Evolutionary conservation across 495 filamentous ascomycete species (phyloP), one percentile per base, ranked within the genome.

Genomic region (Podospora bellae-mahoneyi): DNA sequence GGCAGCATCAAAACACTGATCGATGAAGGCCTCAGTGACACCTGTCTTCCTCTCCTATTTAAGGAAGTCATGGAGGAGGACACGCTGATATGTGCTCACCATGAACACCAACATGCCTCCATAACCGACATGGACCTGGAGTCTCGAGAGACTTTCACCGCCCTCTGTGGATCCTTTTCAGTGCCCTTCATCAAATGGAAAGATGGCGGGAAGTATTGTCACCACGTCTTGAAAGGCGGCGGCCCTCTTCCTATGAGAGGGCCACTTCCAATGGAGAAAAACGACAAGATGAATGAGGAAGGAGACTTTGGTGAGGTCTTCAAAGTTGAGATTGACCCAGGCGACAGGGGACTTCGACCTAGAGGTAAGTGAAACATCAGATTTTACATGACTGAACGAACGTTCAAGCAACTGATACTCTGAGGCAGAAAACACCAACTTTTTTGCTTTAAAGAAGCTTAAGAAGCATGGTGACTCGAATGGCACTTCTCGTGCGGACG

Each of bases 401-500:
- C 19, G 9, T 3, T 9, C 3, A 62, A 13, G 10, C 3, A 16
- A 20, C 59, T 18, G 20, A 61, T 19, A 26, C 27, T 9, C 18
- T 15, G 19, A 5, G 3, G 6, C 5, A 16, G 27, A 61, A 23
- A 61, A 23, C 5, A 26, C 26, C 59, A 32, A 32, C 18, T 7
- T 61, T 3, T 61, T 27, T 44, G 60, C 60, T 7, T n/a, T 62
- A 5, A 62, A 62, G 60, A 26, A 39, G 16, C 60, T 62, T 28
- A 32, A n/a, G 60, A 62, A 62, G 27, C 19, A 30, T 20, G 0
- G 19, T 18, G 54, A n/a, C 15, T 23, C 54, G 6, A 57, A 7
- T 7, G 20, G 54, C 16, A 5, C 16, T 5, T 23, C 54, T n/a
- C 54, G 18, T 5, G 5, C 58, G 19, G 27, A 18, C 15, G 60